Percentiles rank a stretch among this genome's conserved stretches.
Evolutionary conservation across 345 rosid species (phyloP).

Genomic region (Garcia nutans): DNA sequence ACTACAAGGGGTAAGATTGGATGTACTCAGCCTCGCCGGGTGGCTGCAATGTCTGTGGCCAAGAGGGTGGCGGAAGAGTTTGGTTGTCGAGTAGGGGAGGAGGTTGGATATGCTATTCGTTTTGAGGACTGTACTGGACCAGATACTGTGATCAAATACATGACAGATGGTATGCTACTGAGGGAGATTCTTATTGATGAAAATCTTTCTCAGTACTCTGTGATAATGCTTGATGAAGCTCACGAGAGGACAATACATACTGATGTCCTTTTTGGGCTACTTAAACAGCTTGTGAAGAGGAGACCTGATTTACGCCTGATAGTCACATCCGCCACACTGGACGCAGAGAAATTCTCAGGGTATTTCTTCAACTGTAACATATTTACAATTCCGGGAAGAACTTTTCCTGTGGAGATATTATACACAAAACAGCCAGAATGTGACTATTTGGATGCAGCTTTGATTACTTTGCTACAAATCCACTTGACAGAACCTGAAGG

Average conservation of each 20-base stretch:
- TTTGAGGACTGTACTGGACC: conserved; percentile 92
- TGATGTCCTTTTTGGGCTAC: conserved; percentile 74
- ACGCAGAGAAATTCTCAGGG: conserved; percentile 82
- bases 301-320: conserved; percentile 73
- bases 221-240: conserved; percentile 78
- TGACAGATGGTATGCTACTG: conserved; percentile 86
- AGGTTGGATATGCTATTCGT: conserved; percentile 86
- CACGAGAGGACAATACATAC: conserved; percentile 80
- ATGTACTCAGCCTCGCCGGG: conserved; percentile 88
- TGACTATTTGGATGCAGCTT: conserved; percentile 76
- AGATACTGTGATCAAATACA: conserved; percentile 83
- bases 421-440: conserved; percentile 84
- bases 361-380: conserved; percentile 81
- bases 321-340: conserved; percentile 82
- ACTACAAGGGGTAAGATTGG: conserved; percentile 80
- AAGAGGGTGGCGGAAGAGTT: conserved; percentile 93
- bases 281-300: conserved; percentile 64
- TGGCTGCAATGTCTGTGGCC: conserved; percentile 88
- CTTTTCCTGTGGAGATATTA: conserved; percentile 76
- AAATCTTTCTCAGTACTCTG: conserved; percentile 61
- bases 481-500: conserved; percentile 91
- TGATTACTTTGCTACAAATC: conserved; percentile 73
- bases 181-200: conserved; percentile 73
- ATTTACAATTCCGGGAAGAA: conserved; percentile 86
- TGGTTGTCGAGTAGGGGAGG: conserved; percentile 85